phyloP scores from a whole-genome alignment of 306 rosid genomes.

The Oemleria cerasiformis region DNA sequence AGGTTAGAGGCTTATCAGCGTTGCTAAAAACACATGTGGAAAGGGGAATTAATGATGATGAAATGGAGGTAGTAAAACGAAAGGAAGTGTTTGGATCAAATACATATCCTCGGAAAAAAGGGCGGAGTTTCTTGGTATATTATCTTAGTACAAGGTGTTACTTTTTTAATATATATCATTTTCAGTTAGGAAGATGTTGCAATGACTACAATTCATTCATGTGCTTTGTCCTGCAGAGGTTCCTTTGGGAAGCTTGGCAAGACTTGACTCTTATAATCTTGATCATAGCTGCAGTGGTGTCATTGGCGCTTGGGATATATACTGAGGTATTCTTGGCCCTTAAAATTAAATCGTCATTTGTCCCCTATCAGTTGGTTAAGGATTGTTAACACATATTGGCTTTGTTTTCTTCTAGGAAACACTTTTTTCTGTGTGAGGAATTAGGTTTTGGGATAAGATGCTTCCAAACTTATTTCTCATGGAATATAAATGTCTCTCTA shows the following conservation, averaged over 20 bases:
- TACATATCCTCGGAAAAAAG: conserved; percentile 92
- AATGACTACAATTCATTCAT: conserved; percentile 10
- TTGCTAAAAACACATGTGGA: conserved; percentile 55
- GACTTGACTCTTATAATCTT: conserved; percentile 88
- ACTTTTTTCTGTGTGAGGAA: conserved; percentile 4
- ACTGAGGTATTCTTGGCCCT: conserved; percentile 61
- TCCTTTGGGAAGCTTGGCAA: conserved; percentile 99
- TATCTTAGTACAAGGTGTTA: neutral
- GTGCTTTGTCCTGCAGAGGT: conserved; percentile 54
- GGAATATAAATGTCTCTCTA: conserved; percentile 10
- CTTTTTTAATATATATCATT: neutral
- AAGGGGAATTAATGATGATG: conserved; percentile 67
- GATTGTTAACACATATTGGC: conserved; percentile 12
- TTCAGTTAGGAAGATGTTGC: neutral
- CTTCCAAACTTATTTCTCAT: neutral
- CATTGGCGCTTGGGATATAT: conserved; percentile 78
- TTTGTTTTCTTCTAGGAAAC: conserved; percentile 18
- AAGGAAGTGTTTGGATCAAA: conserved; percentile 81
- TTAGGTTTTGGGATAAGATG: conserved; percentile 8
- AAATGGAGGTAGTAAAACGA: conserved; percentile 50
- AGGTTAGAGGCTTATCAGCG: conserved; percentile 73
- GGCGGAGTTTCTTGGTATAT: conserved; percentile 75
- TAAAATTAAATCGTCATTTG: conserved; percentile 5
- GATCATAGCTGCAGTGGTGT: conserved; percentile 83
- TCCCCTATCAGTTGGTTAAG: neutral